Conservation (phyloP, 257 asterid species). For the Solanum chaucha region DNA sequence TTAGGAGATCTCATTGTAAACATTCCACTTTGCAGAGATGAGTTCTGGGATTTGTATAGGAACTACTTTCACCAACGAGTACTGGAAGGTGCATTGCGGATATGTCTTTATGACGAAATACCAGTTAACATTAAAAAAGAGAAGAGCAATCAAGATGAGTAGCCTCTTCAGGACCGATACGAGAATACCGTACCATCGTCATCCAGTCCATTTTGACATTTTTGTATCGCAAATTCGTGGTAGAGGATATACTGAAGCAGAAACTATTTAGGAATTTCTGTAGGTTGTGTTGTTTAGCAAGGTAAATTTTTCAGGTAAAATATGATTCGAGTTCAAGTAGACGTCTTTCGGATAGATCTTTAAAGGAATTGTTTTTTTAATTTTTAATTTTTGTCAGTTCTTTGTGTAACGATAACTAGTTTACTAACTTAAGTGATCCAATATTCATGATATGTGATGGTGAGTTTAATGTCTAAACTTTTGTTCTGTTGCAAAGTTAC, state of each 20-base stretch:
- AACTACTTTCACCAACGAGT: conserved; percentile 55
- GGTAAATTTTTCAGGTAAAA: background rate
- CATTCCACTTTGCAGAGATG: conserved; percentile 50
- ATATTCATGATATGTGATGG: background rate
- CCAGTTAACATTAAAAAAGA: conserved; percentile 1
- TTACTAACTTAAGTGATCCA: background rate
- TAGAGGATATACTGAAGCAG: background rate
- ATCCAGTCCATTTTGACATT: background rate
- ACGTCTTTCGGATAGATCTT: background rate
- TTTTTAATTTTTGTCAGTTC: too few relatives aligned
- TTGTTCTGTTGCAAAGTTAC: background rate
- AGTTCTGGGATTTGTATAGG: conserved; percentile 83
- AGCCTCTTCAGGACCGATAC: background rate
- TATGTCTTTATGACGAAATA: conserved; percentile 55
- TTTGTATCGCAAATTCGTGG: background rate
- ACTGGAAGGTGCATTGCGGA: conserved; percentile 55
- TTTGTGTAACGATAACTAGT: background rate
- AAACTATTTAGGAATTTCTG: background rate
- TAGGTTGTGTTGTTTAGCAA: background rate
- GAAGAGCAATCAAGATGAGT: background rate
- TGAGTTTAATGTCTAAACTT: background rate
- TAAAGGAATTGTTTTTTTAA: background rate
- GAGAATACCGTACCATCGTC: background rate
- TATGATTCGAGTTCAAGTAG: background rate
- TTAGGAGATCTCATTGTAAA: background rate